Conservation (phyloP, 2,329 filamentous ascomycete genomes). For the Tolypocladium tundrense region DNA sequence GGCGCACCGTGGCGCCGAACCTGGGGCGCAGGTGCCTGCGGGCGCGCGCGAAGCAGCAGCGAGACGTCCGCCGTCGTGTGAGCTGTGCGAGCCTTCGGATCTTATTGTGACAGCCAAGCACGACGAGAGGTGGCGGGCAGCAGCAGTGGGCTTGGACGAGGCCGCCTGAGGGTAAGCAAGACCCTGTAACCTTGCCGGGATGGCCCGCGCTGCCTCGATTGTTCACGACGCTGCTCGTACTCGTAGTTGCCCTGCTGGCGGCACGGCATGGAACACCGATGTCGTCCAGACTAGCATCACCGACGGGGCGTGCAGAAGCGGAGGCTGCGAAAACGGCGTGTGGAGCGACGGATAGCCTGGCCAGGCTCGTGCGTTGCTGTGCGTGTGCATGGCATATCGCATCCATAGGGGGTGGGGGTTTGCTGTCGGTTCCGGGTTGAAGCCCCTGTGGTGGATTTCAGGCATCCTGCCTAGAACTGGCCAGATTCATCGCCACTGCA, state of each 20-base stretch:
- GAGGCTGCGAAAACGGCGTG: background rate
- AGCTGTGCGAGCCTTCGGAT: background rate
- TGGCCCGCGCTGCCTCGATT: background rate
- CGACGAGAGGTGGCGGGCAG: background rate
- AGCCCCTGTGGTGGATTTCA: background rate
- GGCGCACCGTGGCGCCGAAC: background rate
- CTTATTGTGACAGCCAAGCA: background rate
- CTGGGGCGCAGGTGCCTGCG: background rate
- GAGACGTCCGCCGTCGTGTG: background rate
- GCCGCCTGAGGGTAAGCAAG: background rate
- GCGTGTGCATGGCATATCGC: background rate
- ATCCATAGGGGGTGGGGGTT: background rate
- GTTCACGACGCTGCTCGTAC: background rate
- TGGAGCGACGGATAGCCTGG: background rate
- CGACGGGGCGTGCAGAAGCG: background rate
- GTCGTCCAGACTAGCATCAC: background rate
- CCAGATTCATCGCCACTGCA: background rate
- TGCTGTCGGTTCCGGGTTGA: background rate
- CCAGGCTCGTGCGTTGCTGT: background rate
- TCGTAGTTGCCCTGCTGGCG: background rate
- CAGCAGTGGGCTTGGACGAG: background rate
- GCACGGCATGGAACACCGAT: background rate
- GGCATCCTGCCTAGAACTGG: background rate
- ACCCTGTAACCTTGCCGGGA: background rate
- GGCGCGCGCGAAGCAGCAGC: background rate